Base-by-base conservation (phyloP, 2,329 filamentous ascomycete species). In the Claviceps sp. region DNA sequence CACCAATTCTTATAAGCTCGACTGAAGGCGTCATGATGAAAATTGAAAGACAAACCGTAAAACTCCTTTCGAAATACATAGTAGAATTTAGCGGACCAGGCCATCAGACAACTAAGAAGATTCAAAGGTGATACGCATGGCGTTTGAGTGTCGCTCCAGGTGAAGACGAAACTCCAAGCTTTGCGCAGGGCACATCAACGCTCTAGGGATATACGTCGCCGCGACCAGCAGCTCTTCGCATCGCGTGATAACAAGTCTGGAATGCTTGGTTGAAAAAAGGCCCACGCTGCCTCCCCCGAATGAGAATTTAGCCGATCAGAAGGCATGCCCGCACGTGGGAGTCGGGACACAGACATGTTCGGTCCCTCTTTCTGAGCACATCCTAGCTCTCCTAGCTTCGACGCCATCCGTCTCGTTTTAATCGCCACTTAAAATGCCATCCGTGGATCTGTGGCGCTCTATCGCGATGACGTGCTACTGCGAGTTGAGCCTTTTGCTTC, bases 401-500 rank as follows among this genome's bases (percentile, higher is more conserved):
- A 30, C 26, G 26, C 26, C 26, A 9, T 30, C 26, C 26, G 26
- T 3, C 26, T 30, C 26, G 9, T 30, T 11, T 30, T 11, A 45
- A 45, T 45, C 43, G 38, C 48, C 24, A 43, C n/a, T 18, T 11
- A 4, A 30, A 30, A 30, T 30, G 26, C 26, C 26, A 14, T 16
- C 11, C 26, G 43, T 43, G 37, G 40, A 50, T 37, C 48, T 16
- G 42, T 45, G 41, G 48, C 48, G 48, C 42, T 5, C 13, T 44
- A 26, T 24, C 30, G 30, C 42, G 48, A 50, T 50, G 48, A 45
- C 48, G 48, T 50, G 48, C 37, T 50, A 50, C 37, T 20, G 48
- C 42, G 34, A 50, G 34, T n/a, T 20, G 22, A 38, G 18, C 26
- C 13, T n/a, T 22, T 18, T 30, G 16, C 6, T 26, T n/a, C 16